phyloP scores from a whole-genome alignment of 805 yeast species.

The Dipodascus albidus region DNA sequence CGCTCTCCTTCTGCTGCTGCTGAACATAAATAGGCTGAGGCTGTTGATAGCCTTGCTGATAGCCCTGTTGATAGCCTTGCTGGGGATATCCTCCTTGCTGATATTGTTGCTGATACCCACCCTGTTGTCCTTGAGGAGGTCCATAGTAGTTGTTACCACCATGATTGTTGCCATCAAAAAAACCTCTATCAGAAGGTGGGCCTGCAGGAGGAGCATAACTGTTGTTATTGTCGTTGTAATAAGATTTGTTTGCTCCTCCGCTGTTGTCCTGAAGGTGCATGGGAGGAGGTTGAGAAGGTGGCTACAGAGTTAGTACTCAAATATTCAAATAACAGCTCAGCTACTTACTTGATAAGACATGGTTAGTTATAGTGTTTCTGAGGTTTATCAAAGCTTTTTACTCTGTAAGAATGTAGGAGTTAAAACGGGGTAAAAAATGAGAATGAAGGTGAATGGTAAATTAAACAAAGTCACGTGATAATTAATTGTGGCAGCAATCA shows the following conservation, averaged over 20 bases:
- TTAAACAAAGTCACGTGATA: neutral
- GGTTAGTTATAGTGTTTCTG: too few species aligned
- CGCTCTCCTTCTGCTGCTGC: conserved; percentile 10
- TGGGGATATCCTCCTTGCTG: conserved; percentile 10
- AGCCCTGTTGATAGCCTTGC: conserved; percentile 4
- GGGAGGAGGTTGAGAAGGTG: neutral
- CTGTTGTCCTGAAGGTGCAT: neutral
- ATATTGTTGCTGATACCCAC: conserved; percentile 7
- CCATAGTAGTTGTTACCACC: conserved; percentile 2
- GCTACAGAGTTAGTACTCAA: neutral
- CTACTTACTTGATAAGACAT: neutral
- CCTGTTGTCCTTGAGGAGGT: conserved; percentile 6
- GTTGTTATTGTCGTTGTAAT: neutral
- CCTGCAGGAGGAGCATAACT: neutral
- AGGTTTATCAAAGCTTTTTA: too few species aligned
- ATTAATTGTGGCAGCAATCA: too few species aligned
- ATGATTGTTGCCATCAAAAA: conserved; percentile 4
- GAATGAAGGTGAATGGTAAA: neutral
- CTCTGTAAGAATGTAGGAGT: neutral
- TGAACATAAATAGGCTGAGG: conserved; percentile 14
- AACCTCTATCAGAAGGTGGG: neutral
- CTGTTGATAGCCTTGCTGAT: conserved; percentile 4
- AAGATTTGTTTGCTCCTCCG: neutral
- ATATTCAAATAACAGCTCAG: neutral
- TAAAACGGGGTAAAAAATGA: neutral